These are phyloP conservation scores for Eucalyptus curtisii DNA, from an alignment of 345 rosid genomes.

Conservation along the genomic window DNA sequence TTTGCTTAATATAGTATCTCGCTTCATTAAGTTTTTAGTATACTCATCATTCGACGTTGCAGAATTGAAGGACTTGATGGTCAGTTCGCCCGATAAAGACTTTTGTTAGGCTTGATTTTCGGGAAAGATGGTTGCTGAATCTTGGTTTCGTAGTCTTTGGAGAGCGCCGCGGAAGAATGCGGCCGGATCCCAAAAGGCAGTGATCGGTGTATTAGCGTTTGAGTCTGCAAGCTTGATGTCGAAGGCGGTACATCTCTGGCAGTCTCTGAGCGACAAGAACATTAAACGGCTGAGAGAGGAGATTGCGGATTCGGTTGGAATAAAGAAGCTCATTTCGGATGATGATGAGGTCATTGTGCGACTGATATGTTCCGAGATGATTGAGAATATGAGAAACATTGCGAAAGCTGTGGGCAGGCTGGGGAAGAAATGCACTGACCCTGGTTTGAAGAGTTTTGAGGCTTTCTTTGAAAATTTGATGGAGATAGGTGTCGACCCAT, in stretches of 20 bases:
- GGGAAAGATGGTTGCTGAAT: slow-evolving; percentile 61
- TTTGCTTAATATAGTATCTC: not conserved
- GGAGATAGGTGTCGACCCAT: slow-evolving; percentile 47
- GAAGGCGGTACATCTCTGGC: slow-evolving; percentile 86
- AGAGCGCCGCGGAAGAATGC: slow-evolving; percentile 48
- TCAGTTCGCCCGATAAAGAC: not conserved
- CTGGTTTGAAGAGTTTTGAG: slow-evolving; percentile 52
- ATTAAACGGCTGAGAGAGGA: slow-evolving; percentile 62
- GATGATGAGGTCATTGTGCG: slow-evolving; percentile 57
- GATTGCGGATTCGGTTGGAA: slow-evolving; percentile 47
- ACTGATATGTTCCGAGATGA: slow-evolving; percentile 57
- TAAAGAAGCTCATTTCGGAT: slow-evolving; percentile 75
- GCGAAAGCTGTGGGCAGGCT: slow-evolving; percentile 73
- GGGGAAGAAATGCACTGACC: slow-evolving; percentile 59
- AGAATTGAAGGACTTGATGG: not conserved
- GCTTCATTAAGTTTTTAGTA: not conserved
- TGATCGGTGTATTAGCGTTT: slow-evolving; percentile 72
- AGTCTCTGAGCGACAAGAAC: slow-evolving; percentile 77
- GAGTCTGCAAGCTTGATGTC: slow-evolving; percentile 89
- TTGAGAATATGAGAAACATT: slow-evolving; percentile 45
- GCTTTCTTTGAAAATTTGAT: slow-evolving; percentile 40
- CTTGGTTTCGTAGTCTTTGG: slow-evolving; percentile 89
- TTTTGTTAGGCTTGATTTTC: not conserved
- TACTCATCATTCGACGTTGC: not conserved
- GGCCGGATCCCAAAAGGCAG: slow-evolving; percentile 37